Conservation (phyloP, 1,139 yeast species). For the Debaryomycetaceae sp. region DNA sequence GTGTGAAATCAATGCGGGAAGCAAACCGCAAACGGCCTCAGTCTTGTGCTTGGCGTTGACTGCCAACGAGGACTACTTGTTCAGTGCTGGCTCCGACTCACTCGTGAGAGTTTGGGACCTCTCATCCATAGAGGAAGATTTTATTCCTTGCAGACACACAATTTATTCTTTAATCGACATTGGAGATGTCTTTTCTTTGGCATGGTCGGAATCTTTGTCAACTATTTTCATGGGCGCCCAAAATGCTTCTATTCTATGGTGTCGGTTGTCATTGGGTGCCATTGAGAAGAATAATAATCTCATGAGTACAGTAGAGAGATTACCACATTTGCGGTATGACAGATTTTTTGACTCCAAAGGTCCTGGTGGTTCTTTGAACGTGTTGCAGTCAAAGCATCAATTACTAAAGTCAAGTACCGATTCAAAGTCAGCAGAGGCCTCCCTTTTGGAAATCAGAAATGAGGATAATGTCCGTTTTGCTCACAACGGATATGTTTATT, state of each 20-base stretch:
- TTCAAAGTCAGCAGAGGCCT: conserved; percentile 12
- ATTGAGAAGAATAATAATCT: conserved; percentile 1
- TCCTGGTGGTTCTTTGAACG: conserved; percentile 61
- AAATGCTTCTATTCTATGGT: conserved; percentile 83
- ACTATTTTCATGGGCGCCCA: conserved; percentile 86
- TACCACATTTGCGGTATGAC: conserved; percentile 82
- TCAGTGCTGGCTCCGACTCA: conserved; percentile 90
- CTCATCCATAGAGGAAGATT: conserved; percentile 12
- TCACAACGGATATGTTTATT: conserved; percentile 85
- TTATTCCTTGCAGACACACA: conserved; percentile 49
- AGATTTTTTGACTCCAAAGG: conserved; percentile 89
- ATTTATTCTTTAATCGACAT: conserved; percentile 83
- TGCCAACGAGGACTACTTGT: conserved; percentile 56
- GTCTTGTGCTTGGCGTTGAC: conserved; percentile 66
- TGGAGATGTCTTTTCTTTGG: conserved; percentile 87
- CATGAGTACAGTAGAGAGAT: conserved; percentile 26
- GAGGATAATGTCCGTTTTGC: conserved; percentile 73
- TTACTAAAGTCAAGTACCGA: conserved; percentile 16
- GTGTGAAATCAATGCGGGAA: conserved; percentile 28
- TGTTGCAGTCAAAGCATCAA: conserved; percentile 31
- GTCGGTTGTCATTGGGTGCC: conserved; percentile 29
- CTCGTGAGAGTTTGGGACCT: conserved; percentile 82
- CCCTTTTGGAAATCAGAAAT: conserved; percentile 64
- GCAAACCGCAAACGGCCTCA: conserved; percentile 63
- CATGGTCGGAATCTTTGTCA: conserved; percentile 59